Base-by-base conservation (phyloP, 106 monocot species). In the Alisma plantagoaquatica region DNA sequence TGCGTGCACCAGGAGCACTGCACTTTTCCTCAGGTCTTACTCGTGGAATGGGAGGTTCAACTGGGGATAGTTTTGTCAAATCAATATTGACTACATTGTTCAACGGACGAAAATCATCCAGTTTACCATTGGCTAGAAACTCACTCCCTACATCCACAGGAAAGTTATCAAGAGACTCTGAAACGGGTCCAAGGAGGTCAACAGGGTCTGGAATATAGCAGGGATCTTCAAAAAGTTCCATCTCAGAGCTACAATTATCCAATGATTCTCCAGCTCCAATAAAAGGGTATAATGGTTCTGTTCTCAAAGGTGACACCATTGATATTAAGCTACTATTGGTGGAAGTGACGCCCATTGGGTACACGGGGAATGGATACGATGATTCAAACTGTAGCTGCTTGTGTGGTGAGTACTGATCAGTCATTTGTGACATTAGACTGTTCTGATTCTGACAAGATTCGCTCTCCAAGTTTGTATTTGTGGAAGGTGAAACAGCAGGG, bases 151-250 rank as follows among this genome's bases (percentile, higher is more conserved):
- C 28, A 29, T 87, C 77, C 9, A 69, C 53, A 31, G 77, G 80
- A 27, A 93, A 74, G 49, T 70, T 74, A 43, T 92, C 78, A 46
- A 86, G 75, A 29, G 85, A 72, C 18, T 85, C 78, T 16, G 81
- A 85, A 53, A 81, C 60, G 20, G 91, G 75, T 44, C 86, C 86
- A 49, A 78, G 66, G 33, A 82, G 60, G 1, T 73, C 62, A 16
- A 74, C 35, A 27, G 87, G 73, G 49, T 86, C 81, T 35, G 86
- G 86, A 75, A 73, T 55, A 66, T 76, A 82, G 58, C 86, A 79
- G 26, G 92, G 86, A 46, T 92, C 92, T 70, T 86, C 86, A 71
- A 92, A 92, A 28, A 62, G 50, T 56, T 82, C 86, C 20, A 63
- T 29, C 46, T 86, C 92, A 35, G 59, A 22, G 14, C 52, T 18